Base-by-base conservation (phyloP, 2,329 filamentous ascomycete species). In the Dryadomyces sulphureus region DNA sequence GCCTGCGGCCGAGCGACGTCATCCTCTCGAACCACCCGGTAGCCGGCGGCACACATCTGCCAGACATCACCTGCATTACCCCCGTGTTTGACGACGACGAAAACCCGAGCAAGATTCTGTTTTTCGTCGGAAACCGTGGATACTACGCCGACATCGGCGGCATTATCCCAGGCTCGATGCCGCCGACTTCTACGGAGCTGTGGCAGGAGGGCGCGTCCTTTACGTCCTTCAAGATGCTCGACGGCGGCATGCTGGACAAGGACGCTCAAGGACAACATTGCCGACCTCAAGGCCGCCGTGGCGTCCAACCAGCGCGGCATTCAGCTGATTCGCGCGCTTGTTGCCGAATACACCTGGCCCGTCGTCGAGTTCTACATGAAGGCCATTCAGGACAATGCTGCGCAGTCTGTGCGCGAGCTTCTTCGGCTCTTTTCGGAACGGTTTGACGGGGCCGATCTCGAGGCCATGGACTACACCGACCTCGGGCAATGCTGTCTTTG, bases 161-260 rank as follows among this genome's bases (percentile, higher is more conserved):
- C 8, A 88, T 89, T 39, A 68, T 87, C 0, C 83, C 85, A 0
- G 85, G 85, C 0, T 85, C 79, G 1, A 90, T 92, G 86, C 85
- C 85, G 1, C 80, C 84, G 1, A 75, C 82, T 49, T 84, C 79
- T 0, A 73, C 74, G 14, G 72, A 75, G 49, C 66, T 81, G 3
- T 79, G 65, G 57, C 72, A 82, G 55, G 79, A 82, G 59, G 79
- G 79, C 1, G 75, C 77, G 0, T 68, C 73, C 1, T 79, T 82
- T 53, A 73, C 75, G 54, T 74, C 72, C 3, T 74, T 78, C 54
- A 75, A 89, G 62, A 68, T 93, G 1, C 83, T 92, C 2, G 80
- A 75, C 7, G 76, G 82, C 53, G 84, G 85, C 9, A 68, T 75
- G 14, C 90, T 93, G 63, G 77, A 90, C 54, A 87, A 93, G 57